These are phyloP conservation scores for Aspergillus caelatus DNA, from an alignment of 2,329 filamentous ascomycete species.

Conservation along the genomic window DNA sequence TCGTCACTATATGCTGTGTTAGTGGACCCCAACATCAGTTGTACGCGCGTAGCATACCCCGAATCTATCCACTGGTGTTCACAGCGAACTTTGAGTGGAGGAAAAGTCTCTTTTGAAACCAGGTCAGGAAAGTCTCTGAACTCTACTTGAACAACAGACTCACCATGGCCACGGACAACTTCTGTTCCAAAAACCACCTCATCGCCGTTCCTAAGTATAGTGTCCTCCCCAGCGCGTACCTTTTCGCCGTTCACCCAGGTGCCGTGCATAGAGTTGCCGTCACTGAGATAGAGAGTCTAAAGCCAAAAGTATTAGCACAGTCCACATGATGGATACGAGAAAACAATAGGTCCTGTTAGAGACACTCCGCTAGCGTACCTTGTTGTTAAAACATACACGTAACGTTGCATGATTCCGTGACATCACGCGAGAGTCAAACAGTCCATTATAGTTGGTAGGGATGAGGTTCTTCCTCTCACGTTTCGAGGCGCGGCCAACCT, in stretches of 20 bases:
- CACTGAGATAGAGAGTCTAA: slow-evolving; percentile 53
- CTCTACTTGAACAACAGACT: slow-evolving; percentile 11
- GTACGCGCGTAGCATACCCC: slow-evolving; percentile 16
- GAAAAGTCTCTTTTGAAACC: slow-evolving; percentile 32
- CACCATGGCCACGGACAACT: slow-evolving; percentile 52
- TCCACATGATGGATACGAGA: background rate
- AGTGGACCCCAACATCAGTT: slow-evolving; percentile 6
- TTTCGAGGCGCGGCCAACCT: slow-evolving; percentile 48
- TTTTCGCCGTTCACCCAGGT: slow-evolving; percentile 57
- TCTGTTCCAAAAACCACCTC: slow-evolving; percentile 51
- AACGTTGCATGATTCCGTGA: slow-evolving; percentile 50
- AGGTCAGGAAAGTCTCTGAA: background rate
- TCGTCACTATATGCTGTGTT: slow-evolving; percentile 15
- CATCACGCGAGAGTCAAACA: slow-evolving; percentile 52
- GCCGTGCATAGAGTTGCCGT: slow-evolving; percentile 65
- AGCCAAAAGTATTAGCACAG: background rate
- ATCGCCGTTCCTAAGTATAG: slow-evolving; percentile 42
- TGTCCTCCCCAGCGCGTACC: slow-evolving; percentile 42
- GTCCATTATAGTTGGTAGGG: slow-evolving; percentile 43
- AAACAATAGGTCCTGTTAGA: background rate
- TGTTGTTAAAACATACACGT: slow-evolving; percentile 26
- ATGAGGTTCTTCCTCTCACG: slow-evolving; percentile 39
- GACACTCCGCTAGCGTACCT: slow-evolving; percentile 25
- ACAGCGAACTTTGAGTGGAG: slow-evolving; percentile 36
- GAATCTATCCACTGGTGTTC: slow-evolving; percentile 33